Evolutionary conservation across 2,329 filamentous ascomycete species (phyloP).

Genomic region (Pseudomassariella vexata): DNA sequence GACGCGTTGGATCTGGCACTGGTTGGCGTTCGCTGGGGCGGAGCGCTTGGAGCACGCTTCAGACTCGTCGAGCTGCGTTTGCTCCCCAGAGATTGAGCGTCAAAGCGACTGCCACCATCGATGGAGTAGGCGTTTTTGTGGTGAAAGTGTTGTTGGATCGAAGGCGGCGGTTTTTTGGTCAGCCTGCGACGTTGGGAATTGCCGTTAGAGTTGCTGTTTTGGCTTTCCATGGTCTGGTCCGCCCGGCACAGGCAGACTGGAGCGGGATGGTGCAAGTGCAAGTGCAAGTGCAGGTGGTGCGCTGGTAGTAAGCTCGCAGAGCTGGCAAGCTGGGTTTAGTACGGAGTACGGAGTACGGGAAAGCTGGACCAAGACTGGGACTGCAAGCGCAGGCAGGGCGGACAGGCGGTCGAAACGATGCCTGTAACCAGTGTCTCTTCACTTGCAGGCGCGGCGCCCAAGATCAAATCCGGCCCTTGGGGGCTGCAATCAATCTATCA

Average conservation of each 20-base stretch:
- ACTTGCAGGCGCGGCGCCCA: too few relatives aligned
- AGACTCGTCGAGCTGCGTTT: constrained; percentile 60
- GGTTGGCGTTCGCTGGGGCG: constrained; percentile 28
- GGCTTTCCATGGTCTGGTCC: constrained; percentile 48
- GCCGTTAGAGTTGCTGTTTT: constrained; percentile 12
- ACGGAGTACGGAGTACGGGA: too few relatives aligned
- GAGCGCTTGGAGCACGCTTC: constrained; percentile 55
- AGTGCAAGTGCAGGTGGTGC: not conserved
- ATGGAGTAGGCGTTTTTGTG: constrained; percentile 26
- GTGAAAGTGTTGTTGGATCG: constrained; percentile 42
- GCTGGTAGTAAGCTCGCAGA: too few relatives aligned
- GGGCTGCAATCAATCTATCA: too few relatives aligned
- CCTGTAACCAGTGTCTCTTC: too few relatives aligned
- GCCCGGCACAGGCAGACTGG: too few relatives aligned
- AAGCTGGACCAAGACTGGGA: too few relatives aligned
- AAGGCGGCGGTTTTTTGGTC: constrained; percentile 55
- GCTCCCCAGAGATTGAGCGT: constrained; percentile 51
- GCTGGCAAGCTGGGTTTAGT: too few relatives aligned
- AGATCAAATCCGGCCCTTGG: too few relatives aligned
- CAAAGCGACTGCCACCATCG: constrained; percentile 44
- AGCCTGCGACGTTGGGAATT: constrained; percentile 53
- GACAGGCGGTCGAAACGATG: too few relatives aligned
- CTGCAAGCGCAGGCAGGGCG: too few relatives aligned
- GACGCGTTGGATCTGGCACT: constrained; percentile 30
- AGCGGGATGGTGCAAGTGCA: too few relatives aligned